These are phyloP conservation scores for Apiosordaria backusii DNA, from an alignment of 495 filamentous ascomycete species.

Conservation along the genomic window DNA sequence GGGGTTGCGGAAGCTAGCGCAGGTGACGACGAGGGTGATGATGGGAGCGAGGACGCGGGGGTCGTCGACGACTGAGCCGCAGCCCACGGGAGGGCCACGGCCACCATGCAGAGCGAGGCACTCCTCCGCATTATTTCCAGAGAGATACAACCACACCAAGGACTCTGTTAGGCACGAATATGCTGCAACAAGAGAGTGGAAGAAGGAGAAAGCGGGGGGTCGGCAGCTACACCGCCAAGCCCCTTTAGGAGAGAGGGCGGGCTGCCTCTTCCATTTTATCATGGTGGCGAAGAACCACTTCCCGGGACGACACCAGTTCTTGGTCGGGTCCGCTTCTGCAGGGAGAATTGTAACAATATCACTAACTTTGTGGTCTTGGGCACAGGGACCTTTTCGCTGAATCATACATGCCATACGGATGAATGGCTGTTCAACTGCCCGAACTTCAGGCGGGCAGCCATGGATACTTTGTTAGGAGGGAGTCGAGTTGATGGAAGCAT, in stretches of 20 bases:
- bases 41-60: slow-evolving; percentile 8
- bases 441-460: background rate
- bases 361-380: slow-evolving; percentile 28
- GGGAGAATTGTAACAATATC: slow-evolving; percentile 25
- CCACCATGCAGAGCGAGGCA: slow-evolving; percentile 6
- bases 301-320: background rate
- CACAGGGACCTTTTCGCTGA: slow-evolving; percentile 17
- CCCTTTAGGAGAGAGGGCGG: background rate
- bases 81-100: slow-evolving; percentile 15
- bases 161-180: slow-evolving; percentile 13
- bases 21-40: background rate
- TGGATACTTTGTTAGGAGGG: background rate
- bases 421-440: background rate
- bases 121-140: slow-evolving; percentile 18
- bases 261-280: slow-evolving; percentile 17
- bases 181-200: background rate
- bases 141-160: slow-evolving; percentile 10
- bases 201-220: background rate
- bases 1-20: slow-evolving; percentile 9
- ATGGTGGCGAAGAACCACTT: slow-evolving; percentile 4
- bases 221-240: slow-evolving; percentile 12
- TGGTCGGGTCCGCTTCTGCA: background rate
- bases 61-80: background rate
- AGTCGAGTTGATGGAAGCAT: background rate
- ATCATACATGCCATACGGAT: background rate